phyloP scores from a whole-genome alignment of 352 stramenopile genomes.

The Nothophytophthora sp. region DNA sequence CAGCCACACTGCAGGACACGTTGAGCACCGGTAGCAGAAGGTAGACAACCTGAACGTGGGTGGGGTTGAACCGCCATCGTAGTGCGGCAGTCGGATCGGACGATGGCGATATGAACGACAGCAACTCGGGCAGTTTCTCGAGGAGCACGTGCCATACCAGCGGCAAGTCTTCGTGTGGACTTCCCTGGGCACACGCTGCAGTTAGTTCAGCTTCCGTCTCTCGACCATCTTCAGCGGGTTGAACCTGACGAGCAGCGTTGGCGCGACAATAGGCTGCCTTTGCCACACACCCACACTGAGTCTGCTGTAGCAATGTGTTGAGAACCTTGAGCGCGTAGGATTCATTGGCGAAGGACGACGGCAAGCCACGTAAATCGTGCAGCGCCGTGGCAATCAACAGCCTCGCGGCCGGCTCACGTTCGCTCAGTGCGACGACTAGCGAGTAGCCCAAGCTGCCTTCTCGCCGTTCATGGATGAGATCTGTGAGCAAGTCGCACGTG shows the following conservation, averaged over 20 bases:
- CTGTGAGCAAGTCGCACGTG: conserved; percentile 76
- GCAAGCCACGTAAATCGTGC: conserved; percentile 46
- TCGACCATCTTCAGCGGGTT: neutral
- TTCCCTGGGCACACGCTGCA: conserved; percentile 23
- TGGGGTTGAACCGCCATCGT: conserved; percentile 48
- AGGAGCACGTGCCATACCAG: conserved; percentile 72
- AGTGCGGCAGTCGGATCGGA: conserved; percentile 7
- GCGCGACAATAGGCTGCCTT: conserved; percentile 43
- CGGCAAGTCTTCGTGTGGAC: conserved; percentile 56
- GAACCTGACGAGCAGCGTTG: conserved; percentile 5
- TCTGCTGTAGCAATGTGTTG: conserved; percentile 74
- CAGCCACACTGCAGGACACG: conserved; percentile 60
- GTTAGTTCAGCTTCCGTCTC: conserved; percentile 2
- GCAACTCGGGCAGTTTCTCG: conserved; percentile 33
- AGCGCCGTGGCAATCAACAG: conserved; percentile 47
- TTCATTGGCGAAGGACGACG: conserved; percentile 67
- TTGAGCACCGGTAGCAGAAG: conserved; percentile 78
- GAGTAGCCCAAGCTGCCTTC: conserved; percentile 57
- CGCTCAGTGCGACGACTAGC: conserved; percentile 44
- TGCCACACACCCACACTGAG: conserved; percentile 69
- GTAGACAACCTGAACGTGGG: conserved; percentile 74
- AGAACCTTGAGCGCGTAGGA: conserved; percentile 76
- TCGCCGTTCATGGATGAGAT: conserved; percentile 73
- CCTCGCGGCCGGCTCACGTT: conserved; percentile 23
- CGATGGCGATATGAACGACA: conserved; percentile 32